phyloP scores from a whole-genome alignment of 306 rosid genomes.

The Malus orientalis region DNA sequence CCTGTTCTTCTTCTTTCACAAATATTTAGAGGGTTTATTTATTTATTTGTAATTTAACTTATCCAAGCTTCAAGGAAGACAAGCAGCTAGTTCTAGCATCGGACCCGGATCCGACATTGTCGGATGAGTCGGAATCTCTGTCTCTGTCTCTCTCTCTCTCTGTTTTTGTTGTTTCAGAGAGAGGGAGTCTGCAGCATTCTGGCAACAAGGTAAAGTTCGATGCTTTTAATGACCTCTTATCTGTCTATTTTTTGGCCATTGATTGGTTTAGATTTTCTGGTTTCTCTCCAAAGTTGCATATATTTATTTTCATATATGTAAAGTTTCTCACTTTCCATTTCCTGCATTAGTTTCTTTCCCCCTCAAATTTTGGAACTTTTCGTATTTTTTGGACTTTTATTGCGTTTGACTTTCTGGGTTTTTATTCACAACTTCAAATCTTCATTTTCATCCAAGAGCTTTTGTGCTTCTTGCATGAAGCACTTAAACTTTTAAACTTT shows the following conservation, averaged over 20 bases:
- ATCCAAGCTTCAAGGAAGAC: background rate
- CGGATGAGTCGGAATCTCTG: constrained; percentile 12
- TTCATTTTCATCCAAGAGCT: background rate
- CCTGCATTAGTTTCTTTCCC: too few relatives aligned
- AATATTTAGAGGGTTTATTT: background rate
- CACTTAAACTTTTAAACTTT: too few relatives aligned
- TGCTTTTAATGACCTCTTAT: background rate
- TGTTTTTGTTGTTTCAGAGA: constrained; percentile 6
- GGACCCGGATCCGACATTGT: constrained; percentile 33
- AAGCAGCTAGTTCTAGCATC: constrained; percentile 9
- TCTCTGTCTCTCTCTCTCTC: background rate
- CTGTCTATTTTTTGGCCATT: background rate
- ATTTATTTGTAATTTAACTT: background rate
- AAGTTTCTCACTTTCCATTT: too few relatives aligned
- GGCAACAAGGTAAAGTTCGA: background rate
- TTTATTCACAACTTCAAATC: background rate
- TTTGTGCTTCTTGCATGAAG: too few relatives aligned
- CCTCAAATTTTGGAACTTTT: too few relatives aligned
- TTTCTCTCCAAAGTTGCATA: background rate
- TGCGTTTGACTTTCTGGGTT: constrained; percentile 7
- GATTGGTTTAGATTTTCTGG: background rate
- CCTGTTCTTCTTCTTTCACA: background rate
- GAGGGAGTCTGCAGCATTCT: constrained; percentile 3
- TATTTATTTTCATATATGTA: background rate
- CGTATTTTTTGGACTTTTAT: background rate